Base-by-base conservation (phyloP, 805 yeast genomes). In the Helenozyma baotianmanensis region DNA sequence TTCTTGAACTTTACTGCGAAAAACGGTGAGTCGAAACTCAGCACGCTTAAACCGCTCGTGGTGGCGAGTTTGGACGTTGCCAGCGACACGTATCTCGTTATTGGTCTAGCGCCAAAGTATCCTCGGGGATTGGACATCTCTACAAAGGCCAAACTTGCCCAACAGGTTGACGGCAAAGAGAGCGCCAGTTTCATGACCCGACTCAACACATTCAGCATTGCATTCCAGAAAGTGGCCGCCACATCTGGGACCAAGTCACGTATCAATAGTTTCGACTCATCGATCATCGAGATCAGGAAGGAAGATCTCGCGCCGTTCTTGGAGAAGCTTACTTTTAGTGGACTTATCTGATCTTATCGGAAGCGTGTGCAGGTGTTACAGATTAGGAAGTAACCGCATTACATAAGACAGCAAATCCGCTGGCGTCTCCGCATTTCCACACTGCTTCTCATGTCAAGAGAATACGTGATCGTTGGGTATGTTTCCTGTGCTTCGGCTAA, bases 201-300 rank as follows among this genome's bases (percentile, higher is more conserved):
- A 22, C 61, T 81, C 31, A 90, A 92, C 53, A 80, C 86, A 6
- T 92, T 92, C 53, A 89, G 96, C 28, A 76, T 82, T 37, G 95
- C 95, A 22, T 92, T 92, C 57, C 96, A 87, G 56, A 82, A 81
- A 43, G 85, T 89, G 17, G 92, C 97, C 1, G 71, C 70, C 27
- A 75, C 76, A 14, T 83, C 95, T 5, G 90, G 88, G 25, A 96
- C 97, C 3, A 79, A 83, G 47, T 88, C 88, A 13, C 73, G 90
- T 49, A 83, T 92, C 41, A 97, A 92, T 56, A 87, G 95, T 51
- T 92, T 92, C 60, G 97, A 92, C 54, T 84, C 95, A 43, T 79
- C 97, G 3, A 85, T 92, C 14, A 87, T 92, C 27, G 97, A 92
- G 60, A 80, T 92, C 26, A 64, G 86, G 39, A 82, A 80, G 51